A percentile compares a stretch with the other conserved stretches of the same genome.
Conservation (phyloP, 495 filamentous ascomycete genomes). For the Hypoxylon perforatum region DNA sequence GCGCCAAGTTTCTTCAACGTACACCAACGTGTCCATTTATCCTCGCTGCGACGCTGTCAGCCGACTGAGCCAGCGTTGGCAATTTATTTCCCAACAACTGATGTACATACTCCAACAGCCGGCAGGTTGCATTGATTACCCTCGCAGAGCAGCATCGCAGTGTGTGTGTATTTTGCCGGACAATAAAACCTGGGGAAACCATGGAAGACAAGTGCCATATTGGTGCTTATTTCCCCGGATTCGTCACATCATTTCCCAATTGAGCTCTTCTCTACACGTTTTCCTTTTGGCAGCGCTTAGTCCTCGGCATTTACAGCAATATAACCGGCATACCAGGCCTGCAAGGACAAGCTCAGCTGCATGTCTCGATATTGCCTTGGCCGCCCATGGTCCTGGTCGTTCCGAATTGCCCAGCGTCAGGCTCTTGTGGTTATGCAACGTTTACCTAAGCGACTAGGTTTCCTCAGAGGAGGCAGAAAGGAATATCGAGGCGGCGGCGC, state of each 20-base stretch:
- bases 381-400: conserved; percentile 24
- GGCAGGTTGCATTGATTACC: conserved; percentile 21
- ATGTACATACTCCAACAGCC: conserved; percentile 20
- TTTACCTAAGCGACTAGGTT: conserved; percentile 15
- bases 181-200: conserved; percentile 37
- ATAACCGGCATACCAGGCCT: conserved; percentile 16
- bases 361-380: conserved; percentile 25
- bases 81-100: conserved; percentile 25
- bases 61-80: background rate
- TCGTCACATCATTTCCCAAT: conserved; percentile 11
- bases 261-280: background rate
- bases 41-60: conserved; percentile 10
- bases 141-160: background rate
- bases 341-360: conserved; percentile 19
- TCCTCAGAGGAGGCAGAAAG: no score
- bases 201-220: conserved; percentile 20
- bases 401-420: background rate
- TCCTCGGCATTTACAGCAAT: conserved; percentile 16
- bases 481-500: background rate
- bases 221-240: conserved; percentile 31
- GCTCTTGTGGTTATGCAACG: conserved; percentile 10
- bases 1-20: conserved; percentile 22
- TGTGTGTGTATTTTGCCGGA: conserved; percentile 17
- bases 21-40: conserved; percentile 33
- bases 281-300: conserved; percentile 17